Conservation (phyloP, 208 protist species). For the Leishmania martiniquensis region DNA sequence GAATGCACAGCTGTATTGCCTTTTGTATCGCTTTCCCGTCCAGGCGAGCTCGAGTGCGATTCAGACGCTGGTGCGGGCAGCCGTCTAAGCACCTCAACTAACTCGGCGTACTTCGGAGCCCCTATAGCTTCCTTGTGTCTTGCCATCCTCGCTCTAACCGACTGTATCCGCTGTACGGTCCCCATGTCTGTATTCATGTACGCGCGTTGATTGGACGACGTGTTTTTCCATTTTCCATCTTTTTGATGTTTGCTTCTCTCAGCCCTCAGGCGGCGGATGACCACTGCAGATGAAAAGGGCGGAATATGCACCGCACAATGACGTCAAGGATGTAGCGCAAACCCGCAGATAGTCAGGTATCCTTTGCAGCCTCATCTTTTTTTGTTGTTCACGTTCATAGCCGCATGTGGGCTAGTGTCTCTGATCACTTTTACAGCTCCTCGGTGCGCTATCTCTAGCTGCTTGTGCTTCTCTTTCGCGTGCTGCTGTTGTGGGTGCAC, state of each 20-base stretch:
- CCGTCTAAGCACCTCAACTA: neutral
- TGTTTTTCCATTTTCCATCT: conserved; percentile 5
- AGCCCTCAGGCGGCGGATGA: neutral
- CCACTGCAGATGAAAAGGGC: too few species aligned
- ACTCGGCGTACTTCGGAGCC: neutral
- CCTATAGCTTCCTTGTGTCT: neutral
- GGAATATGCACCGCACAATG: neutral
- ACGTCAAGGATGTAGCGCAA: neutral
- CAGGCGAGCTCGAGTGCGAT: neutral
- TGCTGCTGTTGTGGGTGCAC: neutral
- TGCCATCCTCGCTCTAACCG: neutral
- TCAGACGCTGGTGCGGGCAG: neutral
- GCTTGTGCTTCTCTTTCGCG: neutral
- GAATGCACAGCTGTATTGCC: neutral
- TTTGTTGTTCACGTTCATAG: neutral
- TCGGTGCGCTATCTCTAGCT: neutral
- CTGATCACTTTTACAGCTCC: neutral
- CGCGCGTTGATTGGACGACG: neutral
- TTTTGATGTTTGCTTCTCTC: neutral
- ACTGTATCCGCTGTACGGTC: neutral
- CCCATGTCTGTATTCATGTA: neutral
- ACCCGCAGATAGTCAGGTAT: neutral
- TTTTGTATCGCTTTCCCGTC: too few species aligned
- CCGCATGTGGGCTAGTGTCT: neutral
- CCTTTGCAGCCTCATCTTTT: neutral